Conservation (phyloP, 1,139 yeast genomes). For the Geotrichum bryndzae region DNA sequence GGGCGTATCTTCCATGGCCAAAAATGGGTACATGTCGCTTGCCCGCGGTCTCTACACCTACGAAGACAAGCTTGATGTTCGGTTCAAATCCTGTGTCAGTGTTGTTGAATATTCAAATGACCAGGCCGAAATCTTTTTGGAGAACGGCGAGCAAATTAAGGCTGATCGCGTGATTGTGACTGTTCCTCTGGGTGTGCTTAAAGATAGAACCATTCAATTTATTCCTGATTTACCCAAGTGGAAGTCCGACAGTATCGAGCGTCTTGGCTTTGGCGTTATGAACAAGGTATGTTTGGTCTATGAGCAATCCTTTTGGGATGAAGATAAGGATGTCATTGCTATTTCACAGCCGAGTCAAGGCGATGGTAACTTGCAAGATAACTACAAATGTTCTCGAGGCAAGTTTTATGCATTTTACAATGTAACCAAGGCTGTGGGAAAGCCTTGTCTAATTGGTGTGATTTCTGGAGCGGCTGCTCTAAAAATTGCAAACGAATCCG, state of each 20-base stretch:
- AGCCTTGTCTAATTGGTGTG: constrained; percentile 39
- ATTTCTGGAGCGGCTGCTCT: constrained; percentile 39
- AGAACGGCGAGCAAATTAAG: constrained; percentile 37
- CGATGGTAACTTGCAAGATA: constrained; percentile 24
- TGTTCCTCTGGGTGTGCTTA: constrained; percentile 41
- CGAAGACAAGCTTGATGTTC: constrained; percentile 39
- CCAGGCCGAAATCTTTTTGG: constrained; percentile 33
- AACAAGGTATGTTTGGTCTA: constrained; percentile 39
- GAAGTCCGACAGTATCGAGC: constrained; percentile 39
- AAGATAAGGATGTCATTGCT: constrained; percentile 34
- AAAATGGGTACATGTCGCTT: constrained; percentile 36
- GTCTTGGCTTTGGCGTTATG: constrained; percentile 39
- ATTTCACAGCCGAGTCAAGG: constrained; percentile 27
- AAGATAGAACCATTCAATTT: constrained; percentile 37
- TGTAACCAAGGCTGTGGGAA: constrained; percentile 35
- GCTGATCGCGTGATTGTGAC: constrained; percentile 41
- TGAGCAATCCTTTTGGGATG: constrained; percentile 40
- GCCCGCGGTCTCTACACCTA: constrained; percentile 38
- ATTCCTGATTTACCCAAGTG: constrained; percentile 42
- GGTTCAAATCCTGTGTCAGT: constrained; percentile 38
- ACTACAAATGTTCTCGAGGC: constrained; percentile 32
- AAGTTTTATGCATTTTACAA: constrained; percentile 40
- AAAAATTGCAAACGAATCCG: constrained; percentile 31
- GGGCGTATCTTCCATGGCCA: constrained; percentile 38
- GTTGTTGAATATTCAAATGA: constrained; percentile 34